Base-by-base conservation (phyloP, 2,329 filamentous ascomycete genomes). In the Aspergillus sp. region DNA sequence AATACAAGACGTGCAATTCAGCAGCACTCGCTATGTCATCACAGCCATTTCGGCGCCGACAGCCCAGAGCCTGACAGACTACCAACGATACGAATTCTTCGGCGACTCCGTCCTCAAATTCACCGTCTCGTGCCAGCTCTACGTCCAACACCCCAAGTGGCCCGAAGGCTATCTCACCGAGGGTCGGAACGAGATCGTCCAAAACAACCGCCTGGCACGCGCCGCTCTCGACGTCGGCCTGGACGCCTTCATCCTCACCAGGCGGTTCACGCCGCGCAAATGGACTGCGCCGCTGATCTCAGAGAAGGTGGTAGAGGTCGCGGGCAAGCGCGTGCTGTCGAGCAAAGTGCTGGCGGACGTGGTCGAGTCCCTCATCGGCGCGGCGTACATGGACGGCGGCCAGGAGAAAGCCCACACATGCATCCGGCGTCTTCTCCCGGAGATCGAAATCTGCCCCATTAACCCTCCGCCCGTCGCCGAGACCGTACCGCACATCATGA, bases 291-390 rank as follows among this genome's bases (percentile, higher is more conserved):
- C 80, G 0, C 87, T 88, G 56, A 73, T 82, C 5, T 69, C 73
- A 2, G 72, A 81, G 16, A 62, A 63, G 4, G 32, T 46, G 22
- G 63, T 54, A 49, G 42, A 50, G 8, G 47, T 46, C 7, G 48
- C 57, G 1, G 30, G 32, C 1, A 60, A 70, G 43, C 71, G 77
- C 5, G 63, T 66, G 13, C 65, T 91, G 30, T 87, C 89, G 0
- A 87, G 84, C 1, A 97, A 97, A 66, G 83, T 83, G 0, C 79
- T 96, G 7, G 93, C 93, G 3, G 93, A 97, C 62, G 86, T 96
- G 0, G 81, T 96, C 0, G 93, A 97, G 66, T 83, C 92, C 0
- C 76, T 96, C 0, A 86, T 96, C 17, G 93, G 90, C 1, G 88
- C 85, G 1, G 82, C 88, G 0, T 91, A 82, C 60, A 55, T 88